Evolutionary conservation across 352 stramenopile genomes (phyloP).

Genomic region (Phytophthora hibernalis): DNA sequence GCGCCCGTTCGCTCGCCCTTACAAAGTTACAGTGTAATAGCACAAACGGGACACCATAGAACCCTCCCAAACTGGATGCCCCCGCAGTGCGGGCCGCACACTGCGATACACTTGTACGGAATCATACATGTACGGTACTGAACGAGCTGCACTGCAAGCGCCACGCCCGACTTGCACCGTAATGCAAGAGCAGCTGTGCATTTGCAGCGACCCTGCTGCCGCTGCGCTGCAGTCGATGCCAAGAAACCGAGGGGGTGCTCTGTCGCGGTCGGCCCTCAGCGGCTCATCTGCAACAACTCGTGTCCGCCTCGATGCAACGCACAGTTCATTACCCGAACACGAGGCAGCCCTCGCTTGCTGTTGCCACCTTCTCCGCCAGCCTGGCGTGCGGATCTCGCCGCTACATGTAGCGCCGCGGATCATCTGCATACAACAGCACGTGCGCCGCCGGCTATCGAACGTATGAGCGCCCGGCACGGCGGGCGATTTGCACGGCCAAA

Average conservation of each 20-base stretch:
- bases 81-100: too few relatives aligned
- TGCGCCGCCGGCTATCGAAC: slow-evolving; percentile 40
- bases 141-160: background rate
- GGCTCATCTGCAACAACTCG: background rate
- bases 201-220: background rate
- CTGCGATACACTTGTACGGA: too few relatives aligned
- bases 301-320: background rate
- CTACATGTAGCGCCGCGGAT: slow-evolving; percentile 36
- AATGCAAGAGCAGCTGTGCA: background rate
- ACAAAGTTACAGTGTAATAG: background rate
- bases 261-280: too few relatives aligned
- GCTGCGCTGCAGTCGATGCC: background rate
- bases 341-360: too few relatives aligned
- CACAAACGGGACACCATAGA: background rate
- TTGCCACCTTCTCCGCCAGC: background rate
- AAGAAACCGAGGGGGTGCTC: too few relatives aligned
- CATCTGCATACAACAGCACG: slow-evolving; percentile 42
- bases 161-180: background rate
- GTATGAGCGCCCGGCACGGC: slow-evolving; percentile 19
- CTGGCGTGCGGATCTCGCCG: slow-evolving; percentile 37
- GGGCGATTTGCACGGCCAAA: slow-evolving; percentile 37
- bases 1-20: background rate
- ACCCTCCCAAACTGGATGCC: background rate
- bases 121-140: too few relatives aligned
- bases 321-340: too few relatives aligned